Evolutionary conservation across 179 eudicot species (phyloP).

Genomic region (Patellifolia procumbens): DNA sequence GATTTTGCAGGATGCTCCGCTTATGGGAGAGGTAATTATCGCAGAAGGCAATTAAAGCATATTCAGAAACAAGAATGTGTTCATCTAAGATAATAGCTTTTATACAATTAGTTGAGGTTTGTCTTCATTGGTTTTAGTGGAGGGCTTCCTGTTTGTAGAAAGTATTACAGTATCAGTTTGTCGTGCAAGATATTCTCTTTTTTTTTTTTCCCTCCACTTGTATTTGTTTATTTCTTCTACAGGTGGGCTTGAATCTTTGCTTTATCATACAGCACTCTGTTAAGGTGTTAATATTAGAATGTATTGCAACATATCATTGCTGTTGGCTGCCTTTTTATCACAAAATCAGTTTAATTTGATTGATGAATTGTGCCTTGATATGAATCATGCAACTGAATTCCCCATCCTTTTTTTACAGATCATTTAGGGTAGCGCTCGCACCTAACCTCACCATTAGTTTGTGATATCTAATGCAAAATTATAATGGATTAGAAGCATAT

Average conservation of each 20-base stretch:
- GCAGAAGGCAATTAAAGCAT: slow-evolving; percentile 29
- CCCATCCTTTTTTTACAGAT: too few relatives aligned
- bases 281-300: neutral
- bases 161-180: slow-evolving; percentile 8
- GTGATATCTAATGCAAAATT: too few relatives aligned
- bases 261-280: neutral
- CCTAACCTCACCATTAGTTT: too few relatives aligned
- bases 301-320: neutral
- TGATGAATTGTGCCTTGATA: too few relatives aligned
- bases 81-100: slow-evolving; percentile 15
- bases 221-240: neutral
- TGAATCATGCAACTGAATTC: too few relatives aligned
- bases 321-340: too few relatives aligned
- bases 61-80: slow-evolving; percentile 6
- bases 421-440: too few relatives aligned
- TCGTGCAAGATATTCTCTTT: neutral
- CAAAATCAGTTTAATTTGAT: too few relatives aligned
- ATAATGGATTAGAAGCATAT: too few relatives aligned
- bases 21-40: slow-evolving; percentile 40
- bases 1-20: slow-evolving; percentile 46
- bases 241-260: slow-evolving; percentile 10
- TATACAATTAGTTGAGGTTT: slow-evolving; percentile 29
- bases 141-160: slow-evolving; percentile 39
- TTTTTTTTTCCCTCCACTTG: too few relatives aligned
- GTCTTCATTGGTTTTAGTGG: slow-evolving; percentile 39